These are phyloP conservation scores for Serendipita sp. DNA, from an alignment of 1,284 basidiomycete genomes.

Conservation along the genomic window DNA sequence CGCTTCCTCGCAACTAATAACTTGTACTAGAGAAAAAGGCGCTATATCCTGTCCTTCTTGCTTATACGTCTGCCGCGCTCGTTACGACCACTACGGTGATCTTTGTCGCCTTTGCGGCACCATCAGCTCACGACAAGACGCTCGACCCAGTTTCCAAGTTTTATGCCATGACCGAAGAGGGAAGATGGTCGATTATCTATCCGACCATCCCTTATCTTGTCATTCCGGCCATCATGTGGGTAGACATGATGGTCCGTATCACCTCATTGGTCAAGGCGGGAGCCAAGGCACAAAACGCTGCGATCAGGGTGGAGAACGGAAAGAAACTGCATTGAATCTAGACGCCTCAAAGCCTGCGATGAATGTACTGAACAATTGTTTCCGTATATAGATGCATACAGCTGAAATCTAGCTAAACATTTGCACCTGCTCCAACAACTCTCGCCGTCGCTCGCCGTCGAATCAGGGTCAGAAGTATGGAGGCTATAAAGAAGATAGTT, in stretches of 20 bases:
- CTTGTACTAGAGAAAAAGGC: background rate
- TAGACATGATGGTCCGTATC: background rate
- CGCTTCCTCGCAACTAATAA: background rate
- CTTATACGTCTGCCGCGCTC: background rate
- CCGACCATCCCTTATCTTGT: background rate
- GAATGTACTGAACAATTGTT: no score
- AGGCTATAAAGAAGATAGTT: no score
- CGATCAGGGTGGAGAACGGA: no score
- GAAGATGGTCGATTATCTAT: background rate
- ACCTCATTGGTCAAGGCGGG: background rate
- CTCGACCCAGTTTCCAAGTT: background rate
- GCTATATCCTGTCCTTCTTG: background rate
- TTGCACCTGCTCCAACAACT: no score
- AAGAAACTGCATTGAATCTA: no score
- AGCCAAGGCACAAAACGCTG: background rate
- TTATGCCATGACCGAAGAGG: background rate
- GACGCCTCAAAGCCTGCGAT: no score
- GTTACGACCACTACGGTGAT: background rate
- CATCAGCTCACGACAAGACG: background rate
- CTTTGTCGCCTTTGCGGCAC: background rate
- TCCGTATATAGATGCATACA: no score
- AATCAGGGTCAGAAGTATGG: no score
- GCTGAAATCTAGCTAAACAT: no score
- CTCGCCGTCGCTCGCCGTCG: no score
- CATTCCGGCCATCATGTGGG: conserved; percentile 5